Conservation (phyloP, 495 filamentous ascomycete genomes). For the Hypoxylon subgilvum region DNA sequence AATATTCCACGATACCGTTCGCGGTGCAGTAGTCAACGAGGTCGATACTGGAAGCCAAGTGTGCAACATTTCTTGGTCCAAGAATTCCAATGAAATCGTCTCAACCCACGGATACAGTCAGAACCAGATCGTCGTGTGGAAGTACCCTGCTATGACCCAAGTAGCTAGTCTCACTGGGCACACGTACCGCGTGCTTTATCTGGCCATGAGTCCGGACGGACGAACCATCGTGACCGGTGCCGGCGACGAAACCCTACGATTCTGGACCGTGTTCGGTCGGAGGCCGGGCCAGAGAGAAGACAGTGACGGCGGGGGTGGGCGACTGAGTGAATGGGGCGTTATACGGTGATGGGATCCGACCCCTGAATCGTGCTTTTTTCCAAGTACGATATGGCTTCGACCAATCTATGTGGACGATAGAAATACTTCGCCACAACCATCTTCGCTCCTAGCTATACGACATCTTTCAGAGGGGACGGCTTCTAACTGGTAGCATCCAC, state of each 20-base stretch:
- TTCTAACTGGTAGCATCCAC: conserved; percentile 27
- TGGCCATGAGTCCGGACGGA: conserved; percentile 96
- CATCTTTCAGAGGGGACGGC: conserved; percentile 15
- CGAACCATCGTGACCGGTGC: conserved; percentile 93
- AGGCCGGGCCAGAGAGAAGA: conserved; percentile 63
- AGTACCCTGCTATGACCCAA: conserved; percentile 96
- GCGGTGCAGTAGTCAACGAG: conserved; percentile 76
- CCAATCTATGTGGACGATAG: conserved; percentile 26
- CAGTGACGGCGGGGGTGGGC: conserved; percentile 59
- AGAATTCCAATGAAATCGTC: conserved; percentile 95
- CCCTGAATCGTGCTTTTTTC: not conserved
- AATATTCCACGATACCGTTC: conserved; percentile 95
- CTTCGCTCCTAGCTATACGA: conserved; percentile 21
- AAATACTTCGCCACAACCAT: conserved; percentile 6
- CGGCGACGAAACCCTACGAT: conserved; percentile 92
- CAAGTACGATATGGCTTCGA: conserved; percentile 4
- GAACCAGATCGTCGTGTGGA: conserved; percentile 98
- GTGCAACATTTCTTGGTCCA: conserved; percentile 94
- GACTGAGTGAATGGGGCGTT: conserved; percentile 70
- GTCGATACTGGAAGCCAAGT: conserved; percentile 96
- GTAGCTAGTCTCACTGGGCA: conserved; percentile 94
- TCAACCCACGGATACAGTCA: conserved; percentile 97
- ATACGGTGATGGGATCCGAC: conserved; percentile 60
- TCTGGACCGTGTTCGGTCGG: conserved; percentile 91
- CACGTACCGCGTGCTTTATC: conserved; percentile 92